Evolutionary conservation across 441 rosid genomes (phyloP), one percentile per base, ranked within the genome.

Genomic region (Iberis amara): DNA sequence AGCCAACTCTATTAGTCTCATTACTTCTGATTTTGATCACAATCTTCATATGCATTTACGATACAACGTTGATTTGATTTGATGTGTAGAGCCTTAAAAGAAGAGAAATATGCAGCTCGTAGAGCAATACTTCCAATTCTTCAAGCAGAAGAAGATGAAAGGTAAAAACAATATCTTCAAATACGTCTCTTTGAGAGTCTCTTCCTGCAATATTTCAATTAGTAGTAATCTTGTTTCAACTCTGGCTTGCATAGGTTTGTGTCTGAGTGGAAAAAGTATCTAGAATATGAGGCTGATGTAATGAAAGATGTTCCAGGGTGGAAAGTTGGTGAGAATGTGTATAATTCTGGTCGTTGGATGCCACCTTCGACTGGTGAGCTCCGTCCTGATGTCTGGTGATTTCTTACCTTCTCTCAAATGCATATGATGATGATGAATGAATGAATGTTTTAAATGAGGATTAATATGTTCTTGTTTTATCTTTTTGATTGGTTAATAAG

Each of bases 261-360:
- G 8, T 82, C 81, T 54, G 96, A 92, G 69, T 92, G 98, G 97
- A 86, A 82, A 65, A 92, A 78, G 70, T 92, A 92, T 79, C 92
- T 92, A 0, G 99, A 81, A 24, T 92, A 92, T 11, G 97, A 92
- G 74, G 89, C 99, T 2, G 99, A 89, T 46, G 89, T 86, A 23
- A 92, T 89, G 97, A 92, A 86, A 75, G 99, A 92, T 58, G 97
- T 89, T 33, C 94, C 96, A 14, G 97, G 96, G 31, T 92, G 98
- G 98, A 89, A 88, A 63, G 96, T 92, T 2, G 98, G 98, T 10
- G 94, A 83, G 70, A 92, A 52, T 54, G 98, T 92, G 7, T 92
- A 92, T 54, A 79, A 92, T 68, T 84, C 99, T 23, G 90, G 97
- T 54, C 84, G 68, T 65, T 92, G 99, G 98, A 83, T 89, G 89